Conservation (phyloP, 1,284 basidiomycete species). For the Coniophora puteana region DNA sequence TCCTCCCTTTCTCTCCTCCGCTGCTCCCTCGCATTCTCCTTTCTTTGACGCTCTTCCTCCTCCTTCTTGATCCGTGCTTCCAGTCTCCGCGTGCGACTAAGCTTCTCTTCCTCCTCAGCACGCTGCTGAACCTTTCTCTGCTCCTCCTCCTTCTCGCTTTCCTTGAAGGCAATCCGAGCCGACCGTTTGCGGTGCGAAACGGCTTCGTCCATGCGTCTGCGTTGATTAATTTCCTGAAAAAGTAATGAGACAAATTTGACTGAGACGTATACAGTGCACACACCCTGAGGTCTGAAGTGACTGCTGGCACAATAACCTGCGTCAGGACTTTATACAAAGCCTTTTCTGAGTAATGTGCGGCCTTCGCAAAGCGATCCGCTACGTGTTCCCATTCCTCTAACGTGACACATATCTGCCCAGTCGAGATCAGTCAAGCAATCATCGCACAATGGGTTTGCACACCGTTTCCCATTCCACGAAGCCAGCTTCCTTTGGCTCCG, state of each 20-base stretch:
- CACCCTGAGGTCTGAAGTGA: slow-evolving; percentile 63
- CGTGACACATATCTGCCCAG: slow-evolving; percentile 72
- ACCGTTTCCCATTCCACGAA: slow-evolving; percentile 87
- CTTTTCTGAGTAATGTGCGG: slow-evolving; percentile 78
- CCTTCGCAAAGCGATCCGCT: slow-evolving; percentile 65
- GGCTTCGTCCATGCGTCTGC: slow-evolving; percentile 62
- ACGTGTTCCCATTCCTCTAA: slow-evolving; percentile 78
- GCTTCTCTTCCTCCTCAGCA: slow-evolving; percentile 62
- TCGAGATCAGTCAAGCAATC: slow-evolving; percentile 4
- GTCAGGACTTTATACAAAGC: slow-evolving; percentile 67
- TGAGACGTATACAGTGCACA: slow-evolving; percentile 25
- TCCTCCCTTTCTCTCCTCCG: slow-evolving; percentile 50
- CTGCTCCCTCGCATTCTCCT: slow-evolving; percentile 51
- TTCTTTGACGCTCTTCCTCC: slow-evolving; percentile 47
- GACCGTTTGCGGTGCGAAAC: slow-evolving; percentile 79
- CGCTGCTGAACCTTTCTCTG: slow-evolving; percentile 47
- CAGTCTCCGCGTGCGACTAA: slow-evolving; percentile 54
- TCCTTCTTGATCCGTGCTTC: slow-evolving; percentile 66
- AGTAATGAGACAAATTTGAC: slow-evolving; percentile 3
- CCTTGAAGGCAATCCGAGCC: slow-evolving; percentile 74
- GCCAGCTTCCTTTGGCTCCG: slow-evolving; percentile 18
- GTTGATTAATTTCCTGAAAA: slow-evolving; percentile 58
- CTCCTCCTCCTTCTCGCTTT: slow-evolving; percentile 69
- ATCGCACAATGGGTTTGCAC: slow-evolving; percentile 19
- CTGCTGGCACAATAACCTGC: slow-evolving; percentile 61